phyloP scores from a whole-genome alignment of 495 filamentous ascomycete genomes.

The Penicillium dipodomyicola region DNA sequence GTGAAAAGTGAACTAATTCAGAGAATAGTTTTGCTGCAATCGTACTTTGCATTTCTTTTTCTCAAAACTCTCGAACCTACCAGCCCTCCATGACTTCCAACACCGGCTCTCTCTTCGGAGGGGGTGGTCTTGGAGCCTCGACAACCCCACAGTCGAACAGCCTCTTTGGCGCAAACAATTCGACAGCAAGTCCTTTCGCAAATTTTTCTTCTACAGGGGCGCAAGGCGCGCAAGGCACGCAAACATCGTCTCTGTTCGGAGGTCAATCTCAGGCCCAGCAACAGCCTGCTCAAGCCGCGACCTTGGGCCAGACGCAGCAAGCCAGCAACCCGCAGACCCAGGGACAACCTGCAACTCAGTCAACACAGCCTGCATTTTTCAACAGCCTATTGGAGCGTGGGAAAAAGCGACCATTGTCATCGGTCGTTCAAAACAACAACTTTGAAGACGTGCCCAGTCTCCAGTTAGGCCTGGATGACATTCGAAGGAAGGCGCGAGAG shows the following conservation, averaged over 20 bases:
- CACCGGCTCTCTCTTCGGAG: conserved; percentile 38
- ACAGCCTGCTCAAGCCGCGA: conserved; percentile 33
- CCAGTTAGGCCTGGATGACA: conserved; percentile 82
- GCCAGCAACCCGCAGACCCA: conserved; percentile 17
- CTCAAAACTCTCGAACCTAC: neutral
- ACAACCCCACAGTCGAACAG: conserved; percentile 27
- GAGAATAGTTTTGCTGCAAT: neutral
- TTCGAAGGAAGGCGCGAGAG: conserved; percentile 77
- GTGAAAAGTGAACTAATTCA: neutral
- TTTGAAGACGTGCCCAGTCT: conserved; percentile 55
- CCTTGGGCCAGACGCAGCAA: conserved; percentile 34
- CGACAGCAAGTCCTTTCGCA: conserved; percentile 19
- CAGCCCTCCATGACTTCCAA: conserved; percentile 25
- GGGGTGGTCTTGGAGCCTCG: conserved; percentile 32
- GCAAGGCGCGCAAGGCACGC: conserved; percentile 23
- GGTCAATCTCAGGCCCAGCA: conserved; percentile 34
- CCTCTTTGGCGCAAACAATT: conserved; percentile 38
- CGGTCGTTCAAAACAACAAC: conserved; percentile 35
- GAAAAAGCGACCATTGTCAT: conserved; percentile 47
- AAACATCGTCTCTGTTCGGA: conserved; percentile 31
- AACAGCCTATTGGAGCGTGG: conserved; percentile 81
- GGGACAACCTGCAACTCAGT: conserved; percentile 27
- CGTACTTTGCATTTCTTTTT: neutral
- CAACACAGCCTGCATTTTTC: conserved; percentile 69
- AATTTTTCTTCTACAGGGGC: conserved; percentile 22